Evolutionary conservation across 768 basidiomycete species (phyloP), one percentile per base, ranked within the genome.

Genomic region (Amanita muscaria): DNA sequence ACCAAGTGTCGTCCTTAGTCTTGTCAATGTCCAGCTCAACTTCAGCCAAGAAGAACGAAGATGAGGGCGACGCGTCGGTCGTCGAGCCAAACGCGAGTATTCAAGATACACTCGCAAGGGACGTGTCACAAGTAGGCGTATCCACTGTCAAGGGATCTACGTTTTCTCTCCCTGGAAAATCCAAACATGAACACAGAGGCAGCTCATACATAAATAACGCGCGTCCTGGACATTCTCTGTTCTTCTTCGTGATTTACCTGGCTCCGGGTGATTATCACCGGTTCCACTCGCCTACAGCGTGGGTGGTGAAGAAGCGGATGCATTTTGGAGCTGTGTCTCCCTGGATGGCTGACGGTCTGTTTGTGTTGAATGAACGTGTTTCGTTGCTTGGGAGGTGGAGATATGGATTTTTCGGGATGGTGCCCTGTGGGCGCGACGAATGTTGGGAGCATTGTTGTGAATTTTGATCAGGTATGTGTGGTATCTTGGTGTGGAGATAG

Each of bases 301-400:
- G 96, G 96, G 92, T 99, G 4, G 94, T 97, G 14, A 93, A 99
- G 69, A 86, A 87, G 57, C 68, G 96, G 49, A 66, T 96, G 31
- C 96, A 99, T 62, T 98, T 99, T 56, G 76, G 94, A 98, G 59
- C 69, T 99, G 96, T 99, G 18, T 91, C 90, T 3, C 96, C 96
- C 0, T 98, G 83, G 66, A 88, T 98, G 72, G 93, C 88, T 6
- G 79, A 87, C 58, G 90, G 96, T 59, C 65, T 98, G n/a, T 99
- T 99, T 52, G 92, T 99, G 7, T 73, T 99, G n/a, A 98, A 99
- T 59, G 96, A 99, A 66, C 82, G 96, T 18, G 94, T 98, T 7
- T 91, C 93, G 2, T 72, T 99, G 16, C 78, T 98, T 23, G 96
- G 96, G 5, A 68, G 89, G 44, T 98, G 96, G 96, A 80, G 79